A percentile compares a stretch with the other conserved stretches of the same genome.
Evolutionary conservation across 2,329 filamentous ascomycete genomes (phyloP).

Genomic region (Xylaria sp.): DNA sequence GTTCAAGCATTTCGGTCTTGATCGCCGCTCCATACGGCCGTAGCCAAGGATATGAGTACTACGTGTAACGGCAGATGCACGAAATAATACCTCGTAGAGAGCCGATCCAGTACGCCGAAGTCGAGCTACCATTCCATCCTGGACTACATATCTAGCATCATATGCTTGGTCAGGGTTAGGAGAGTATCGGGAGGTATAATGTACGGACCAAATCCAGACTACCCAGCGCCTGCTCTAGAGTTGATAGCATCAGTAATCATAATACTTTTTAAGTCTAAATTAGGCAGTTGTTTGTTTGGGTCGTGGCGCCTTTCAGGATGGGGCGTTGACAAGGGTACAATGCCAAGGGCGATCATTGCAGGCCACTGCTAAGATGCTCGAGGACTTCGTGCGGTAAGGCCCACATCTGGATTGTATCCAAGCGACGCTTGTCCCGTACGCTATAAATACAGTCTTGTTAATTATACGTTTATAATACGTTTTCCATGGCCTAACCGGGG

Average conservation of each 20-base stretch:
- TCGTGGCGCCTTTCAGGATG: slow-evolving; percentile 30
- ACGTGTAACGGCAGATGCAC: slow-evolving; percentile 36
- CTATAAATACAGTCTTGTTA: neutral
- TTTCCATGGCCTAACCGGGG: neutral
- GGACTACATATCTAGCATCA: slow-evolving; percentile 1
- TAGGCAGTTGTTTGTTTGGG: slow-evolving; percentile 23
- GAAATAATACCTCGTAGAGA: slow-evolving; percentile 27
- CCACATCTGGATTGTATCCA: slow-evolving; percentile 27
- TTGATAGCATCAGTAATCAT: slow-evolving; percentile 29
- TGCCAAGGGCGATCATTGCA: slow-evolving; percentile 47
- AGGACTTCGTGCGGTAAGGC: slow-evolving; percentile 31
- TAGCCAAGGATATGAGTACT: slow-evolving; percentile 26
- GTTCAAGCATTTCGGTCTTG: neutral
- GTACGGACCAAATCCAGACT: neutral
- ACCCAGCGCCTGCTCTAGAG: neutral
- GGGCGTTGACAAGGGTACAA: slow-evolving; percentile 36
- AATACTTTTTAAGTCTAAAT: slow-evolving; percentile 22
- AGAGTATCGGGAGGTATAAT: neutral
- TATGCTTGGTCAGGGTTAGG: neutral
- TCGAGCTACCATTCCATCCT: neutral
- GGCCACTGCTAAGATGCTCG: slow-evolving; percentile 31
- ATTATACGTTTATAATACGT: neutral
- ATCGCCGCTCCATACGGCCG: slow-evolving; percentile 38
- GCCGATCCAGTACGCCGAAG: slow-evolving; percentile 7
- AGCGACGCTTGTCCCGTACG: slow-evolving; percentile 12